Percentiles rank a stretch among this genome's conserved stretches.
Evolutionary conservation across 2,329 filamentous ascomycete genomes (phyloP).

Genomic region (Fusarium annulatum): DNA sequence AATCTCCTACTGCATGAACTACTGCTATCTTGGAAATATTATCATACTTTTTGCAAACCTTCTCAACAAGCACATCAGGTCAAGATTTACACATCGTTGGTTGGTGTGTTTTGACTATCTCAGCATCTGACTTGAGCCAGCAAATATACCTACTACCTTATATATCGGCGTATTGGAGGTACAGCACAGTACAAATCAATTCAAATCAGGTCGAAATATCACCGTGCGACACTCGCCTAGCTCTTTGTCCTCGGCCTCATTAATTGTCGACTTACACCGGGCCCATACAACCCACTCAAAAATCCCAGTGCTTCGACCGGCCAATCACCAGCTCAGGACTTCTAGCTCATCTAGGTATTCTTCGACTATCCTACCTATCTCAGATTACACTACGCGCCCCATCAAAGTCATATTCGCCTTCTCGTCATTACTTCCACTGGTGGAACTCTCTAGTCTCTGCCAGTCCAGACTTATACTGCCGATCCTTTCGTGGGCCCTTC

Average conservation of each 20-base stretch:
- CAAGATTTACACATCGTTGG: not conserved
- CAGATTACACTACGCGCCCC: conserved; percentile 18
- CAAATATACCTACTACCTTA: not conserved
- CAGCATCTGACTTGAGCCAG: not conserved
- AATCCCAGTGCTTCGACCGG: not conserved
- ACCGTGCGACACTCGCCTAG: not conserved
- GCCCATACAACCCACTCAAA: conserved; percentile 35
- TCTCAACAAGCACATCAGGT: not conserved
- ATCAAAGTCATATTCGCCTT: conserved; percentile 13
- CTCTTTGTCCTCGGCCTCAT: conserved; percentile 4
- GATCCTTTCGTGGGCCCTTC: conserved; percentile 9
- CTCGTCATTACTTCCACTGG: conserved; percentile 15
- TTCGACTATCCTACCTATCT: conserved; percentile 12
- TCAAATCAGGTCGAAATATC: not conserved
- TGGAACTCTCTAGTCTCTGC: conserved; percentile 10
- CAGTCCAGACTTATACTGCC: not conserved
- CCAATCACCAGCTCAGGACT: conserved; percentile 25
- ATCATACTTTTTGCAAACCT: not conserved
- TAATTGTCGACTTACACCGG: conserved; percentile 32
- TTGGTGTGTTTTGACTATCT: conserved; percentile 1
- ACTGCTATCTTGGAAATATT: not conserved
- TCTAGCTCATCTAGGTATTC: conserved; percentile 1
- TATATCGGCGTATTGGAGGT: conserved; percentile 3
- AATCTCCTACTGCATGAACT: not conserved
- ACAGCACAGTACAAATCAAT: not conserved